Conservation (phyloP, 1,284 basidiomycete species). For the Microbotryomycetes sp. region DNA sequence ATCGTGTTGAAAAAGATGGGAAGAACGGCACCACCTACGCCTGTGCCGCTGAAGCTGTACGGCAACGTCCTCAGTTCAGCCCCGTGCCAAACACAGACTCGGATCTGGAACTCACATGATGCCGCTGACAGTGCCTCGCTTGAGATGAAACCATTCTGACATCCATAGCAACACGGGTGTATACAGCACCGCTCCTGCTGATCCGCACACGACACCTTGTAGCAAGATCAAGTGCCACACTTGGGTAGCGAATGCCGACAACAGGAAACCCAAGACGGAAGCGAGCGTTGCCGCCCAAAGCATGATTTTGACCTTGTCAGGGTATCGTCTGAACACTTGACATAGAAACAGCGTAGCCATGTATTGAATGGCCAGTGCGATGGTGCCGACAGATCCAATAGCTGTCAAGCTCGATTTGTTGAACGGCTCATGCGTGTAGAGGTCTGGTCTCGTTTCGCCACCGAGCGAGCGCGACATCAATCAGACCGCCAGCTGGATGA, state of each 20-base stretch:
- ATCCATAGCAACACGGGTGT: slow-evolving; percentile 24
- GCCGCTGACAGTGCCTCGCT: slow-evolving; percentile 14
- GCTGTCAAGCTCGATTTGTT: not conserved
- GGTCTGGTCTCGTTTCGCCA: no score
- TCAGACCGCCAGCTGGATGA: no score
- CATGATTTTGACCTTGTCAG: slow-evolving; percentile 13
- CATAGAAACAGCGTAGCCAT: not conserved
- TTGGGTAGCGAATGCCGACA: not conserved
- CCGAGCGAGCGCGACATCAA: no score
- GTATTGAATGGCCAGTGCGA: not conserved
- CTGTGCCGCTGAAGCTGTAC: not conserved
- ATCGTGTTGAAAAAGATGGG: slow-evolving; percentile 10
- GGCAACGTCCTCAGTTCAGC: not conserved
- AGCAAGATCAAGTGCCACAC: slow-evolving; percentile 22
- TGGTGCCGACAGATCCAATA: not conserved
- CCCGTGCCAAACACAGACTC: slow-evolving; percentile 13
- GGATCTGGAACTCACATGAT: no score
- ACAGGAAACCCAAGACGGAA: slow-evolving; percentile 3
- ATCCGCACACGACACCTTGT: slow-evolving; percentile 12
- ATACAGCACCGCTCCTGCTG: slow-evolving; percentile 16
- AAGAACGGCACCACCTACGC: slow-evolving; percentile 16
- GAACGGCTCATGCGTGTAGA: slow-evolving; percentile 1
- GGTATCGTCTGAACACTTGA: slow-evolving; percentile 17
- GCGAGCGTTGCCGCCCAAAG: slow-evolving; percentile 5
- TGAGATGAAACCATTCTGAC: slow-evolving; percentile 7